Evolutionary conservation across 345 rosid species (phyloP).

Genomic region (Salix brachista): DNA sequence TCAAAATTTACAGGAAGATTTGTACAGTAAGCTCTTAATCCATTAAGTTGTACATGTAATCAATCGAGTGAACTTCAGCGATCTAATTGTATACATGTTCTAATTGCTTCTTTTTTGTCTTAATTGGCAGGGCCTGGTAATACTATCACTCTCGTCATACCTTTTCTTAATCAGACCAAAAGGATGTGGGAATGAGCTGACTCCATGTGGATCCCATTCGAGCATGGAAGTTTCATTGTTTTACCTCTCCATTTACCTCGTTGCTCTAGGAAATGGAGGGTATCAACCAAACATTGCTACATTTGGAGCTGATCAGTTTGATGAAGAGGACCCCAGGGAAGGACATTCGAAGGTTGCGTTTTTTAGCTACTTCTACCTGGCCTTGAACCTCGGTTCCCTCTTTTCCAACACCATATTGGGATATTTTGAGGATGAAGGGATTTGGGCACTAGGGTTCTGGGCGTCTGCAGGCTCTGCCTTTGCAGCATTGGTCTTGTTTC

Average conservation of each 20-base stretch:
- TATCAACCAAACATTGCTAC: constrained; percentile 98
- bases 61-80: too few relatives aligned
- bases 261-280: constrained; percentile 93
- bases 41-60: too few relatives aligned
- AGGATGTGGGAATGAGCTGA: constrained; percentile 73
- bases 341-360: constrained; percentile 80
- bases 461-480: constrained; percentile 81
- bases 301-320: constrained; percentile 95
- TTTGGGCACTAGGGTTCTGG: constrained; percentile 98
- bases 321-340: constrained; percentile 84
- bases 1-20: neutral
- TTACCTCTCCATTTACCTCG: constrained; percentile 81
- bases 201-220: constrained; percentile 72
- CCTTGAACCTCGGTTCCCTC: constrained; percentile 89
- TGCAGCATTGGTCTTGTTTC: constrained; percentile 68
- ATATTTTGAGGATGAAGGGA: constrained; percentile 86
- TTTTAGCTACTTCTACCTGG: constrained; percentile 95
- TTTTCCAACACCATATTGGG: constrained; percentile 91
- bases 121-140: constrained; percentile 63
- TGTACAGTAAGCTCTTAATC: neutral
- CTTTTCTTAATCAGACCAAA: constrained; percentile 70
- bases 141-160: constrained; percentile 68
- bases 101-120: neutral
- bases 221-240: constrained; percentile 58
- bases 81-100: neutral